phyloP scores from a whole-genome alignment of 371 early-diverging fungal species.

The Mortierella sp. region DNA sequence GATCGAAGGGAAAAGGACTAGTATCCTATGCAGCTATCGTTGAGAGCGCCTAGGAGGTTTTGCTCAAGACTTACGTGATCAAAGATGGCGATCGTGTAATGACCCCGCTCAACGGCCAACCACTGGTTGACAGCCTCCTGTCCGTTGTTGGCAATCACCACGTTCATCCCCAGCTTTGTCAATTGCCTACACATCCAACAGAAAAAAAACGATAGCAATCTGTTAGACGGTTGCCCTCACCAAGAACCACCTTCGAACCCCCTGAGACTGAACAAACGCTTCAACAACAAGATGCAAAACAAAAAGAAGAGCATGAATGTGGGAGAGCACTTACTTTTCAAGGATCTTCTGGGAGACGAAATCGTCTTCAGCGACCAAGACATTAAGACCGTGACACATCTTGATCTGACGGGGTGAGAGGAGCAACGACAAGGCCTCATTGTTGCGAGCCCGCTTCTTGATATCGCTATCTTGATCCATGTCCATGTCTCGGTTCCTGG shows the following conservation, averaged over 20 bases:
- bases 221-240: too few relatives aligned
- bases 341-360: slow-evolving; percentile 58
- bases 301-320: neutral
- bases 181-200: slow-evolving; percentile 27
- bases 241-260: too few relatives aligned
- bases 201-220: neutral
- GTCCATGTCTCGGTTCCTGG: neutral
- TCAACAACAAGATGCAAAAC: neutral
- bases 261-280: too few relatives aligned
- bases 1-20: neutral
- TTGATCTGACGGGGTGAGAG: slow-evolving; percentile 33
- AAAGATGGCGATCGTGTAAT: slow-evolving; percentile 54
- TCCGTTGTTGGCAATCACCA: slow-evolving; percentile 51
- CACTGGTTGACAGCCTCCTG: slow-evolving; percentile 50
- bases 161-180: slow-evolving; percentile 54
- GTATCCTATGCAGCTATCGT: neutral
- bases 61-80: slow-evolving; percentile 40
- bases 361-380: slow-evolving; percentile 54
- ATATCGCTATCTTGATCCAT: neutral
- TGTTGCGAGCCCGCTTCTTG: slow-evolving; percentile 42
- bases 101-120: slow-evolving; percentile 37
- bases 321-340: slow-evolving; percentile 44
- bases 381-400: slow-evolving; percentile 37
- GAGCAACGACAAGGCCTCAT: slow-evolving; percentile 40
- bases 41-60: neutral